Percentiles rank a stretch among this genome's conserved stretches.
These are phyloP conservation scores for Phalaenopsis aphrodite DNA, from an alignment of 106 monocot genomes.

Conservation along the genomic window DNA sequence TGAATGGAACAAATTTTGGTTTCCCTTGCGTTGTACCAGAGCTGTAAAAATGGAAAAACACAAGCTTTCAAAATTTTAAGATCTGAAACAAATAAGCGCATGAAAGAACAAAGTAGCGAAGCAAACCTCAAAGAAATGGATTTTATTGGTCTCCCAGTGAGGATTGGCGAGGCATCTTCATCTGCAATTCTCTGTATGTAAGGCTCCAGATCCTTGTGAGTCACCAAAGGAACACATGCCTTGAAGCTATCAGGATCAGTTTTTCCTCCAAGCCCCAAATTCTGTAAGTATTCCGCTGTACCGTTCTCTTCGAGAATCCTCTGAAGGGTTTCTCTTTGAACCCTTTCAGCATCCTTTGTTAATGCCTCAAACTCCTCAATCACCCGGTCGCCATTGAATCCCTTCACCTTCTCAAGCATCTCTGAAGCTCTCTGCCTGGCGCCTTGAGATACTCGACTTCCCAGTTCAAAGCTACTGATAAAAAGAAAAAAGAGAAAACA, in stretches of 20 bases:
- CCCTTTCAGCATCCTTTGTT: constrained; percentile 44
- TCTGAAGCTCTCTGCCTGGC: not conserved
- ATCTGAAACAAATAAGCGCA: not conserved
- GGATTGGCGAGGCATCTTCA: constrained; percentile 40
- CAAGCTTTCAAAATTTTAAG: not conserved
- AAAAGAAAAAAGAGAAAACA: not conserved
- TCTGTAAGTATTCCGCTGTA: constrained; percentile 63
- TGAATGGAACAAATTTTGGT: constrained; percentile 67
- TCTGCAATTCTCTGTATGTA: constrained; percentile 64
- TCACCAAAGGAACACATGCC: constrained; percentile 53
- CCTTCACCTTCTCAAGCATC: constrained; percentile 12
- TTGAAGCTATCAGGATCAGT: constrained; percentile 70
- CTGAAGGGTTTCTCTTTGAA: constrained; percentile 61
- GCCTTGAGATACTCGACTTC: not conserved
- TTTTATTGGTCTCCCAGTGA: constrained; percentile 68
- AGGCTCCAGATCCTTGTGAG: constrained; percentile 60
- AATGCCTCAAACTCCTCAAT: constrained; percentile 57
- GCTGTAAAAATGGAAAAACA: constrained; percentile 16
- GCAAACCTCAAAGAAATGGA: constrained; percentile 59
- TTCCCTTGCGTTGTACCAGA: constrained; percentile 84
- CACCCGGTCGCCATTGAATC: constrained; percentile 28
- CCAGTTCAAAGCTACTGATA: too few relatives aligned
- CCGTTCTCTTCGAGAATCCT: constrained; percentile 58
- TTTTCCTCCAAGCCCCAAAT: constrained; percentile 50
- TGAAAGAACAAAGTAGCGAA: not conserved